Evolutionary conservation across 2,329 filamentous ascomycete species (phyloP).

Genomic region (Coccinonectria pachysandricola): DNA sequence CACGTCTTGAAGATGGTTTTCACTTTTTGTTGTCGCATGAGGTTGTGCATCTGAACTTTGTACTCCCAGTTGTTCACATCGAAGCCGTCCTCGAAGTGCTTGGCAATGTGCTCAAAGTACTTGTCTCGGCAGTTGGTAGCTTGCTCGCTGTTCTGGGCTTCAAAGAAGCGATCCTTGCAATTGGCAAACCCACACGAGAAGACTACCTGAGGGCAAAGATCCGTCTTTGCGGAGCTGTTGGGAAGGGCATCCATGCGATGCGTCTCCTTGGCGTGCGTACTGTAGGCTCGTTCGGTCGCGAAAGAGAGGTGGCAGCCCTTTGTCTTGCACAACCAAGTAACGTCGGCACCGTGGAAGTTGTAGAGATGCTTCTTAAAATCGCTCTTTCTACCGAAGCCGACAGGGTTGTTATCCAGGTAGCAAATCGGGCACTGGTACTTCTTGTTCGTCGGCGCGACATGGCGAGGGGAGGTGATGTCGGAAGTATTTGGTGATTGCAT

Average conservation of each 20-base stretch:
- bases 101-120: constrained; percentile 37
- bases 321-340: constrained; percentile 33
- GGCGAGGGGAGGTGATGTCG: constrained; percentile 26
- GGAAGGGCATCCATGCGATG: constrained; percentile 32
- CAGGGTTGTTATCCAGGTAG: constrained; percentile 33
- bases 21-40: constrained; percentile 32
- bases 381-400: constrained; percentile 36
- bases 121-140: constrained; percentile 29
- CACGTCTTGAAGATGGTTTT: constrained; percentile 36
- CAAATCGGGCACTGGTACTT: constrained; percentile 37
- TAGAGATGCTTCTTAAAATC: constrained; percentile 40
- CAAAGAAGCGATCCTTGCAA: constrained; percentile 34
- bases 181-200: constrained; percentile 33
- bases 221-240: constrained; percentile 30
- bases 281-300: constrained; percentile 35
- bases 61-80: constrained; percentile 35
- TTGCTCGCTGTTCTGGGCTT: constrained; percentile 27
- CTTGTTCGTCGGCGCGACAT: constrained; percentile 28
- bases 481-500: constrained; percentile 25
- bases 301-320: constrained; percentile 32
- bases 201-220: constrained; percentile 33
- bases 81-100: constrained; percentile 34
- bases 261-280: constrained; percentile 32
- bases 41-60: constrained; percentile 32
- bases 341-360: constrained; percentile 34